Evolutionary conservation across 2,329 filamentous ascomycete species (phyloP).

Genomic region (Dendrostoma leiphaemia): DNA sequence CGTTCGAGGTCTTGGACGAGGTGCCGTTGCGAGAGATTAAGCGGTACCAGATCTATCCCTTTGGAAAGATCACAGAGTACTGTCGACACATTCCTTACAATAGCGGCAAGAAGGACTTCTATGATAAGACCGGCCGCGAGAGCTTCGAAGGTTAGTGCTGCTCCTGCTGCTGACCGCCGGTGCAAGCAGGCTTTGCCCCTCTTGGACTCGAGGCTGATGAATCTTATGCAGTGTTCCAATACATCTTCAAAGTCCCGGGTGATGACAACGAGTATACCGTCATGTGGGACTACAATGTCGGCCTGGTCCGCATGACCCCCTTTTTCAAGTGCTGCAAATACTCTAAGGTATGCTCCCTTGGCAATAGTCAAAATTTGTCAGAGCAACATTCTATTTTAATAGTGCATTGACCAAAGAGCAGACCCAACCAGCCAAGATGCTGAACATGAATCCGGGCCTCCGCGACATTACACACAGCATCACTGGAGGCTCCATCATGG

Average conservation of each 20-base stretch:
- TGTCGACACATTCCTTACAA: conserved; percentile 86
- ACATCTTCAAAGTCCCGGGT: conserved; percentile 71
- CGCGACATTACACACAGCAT: conserved; percentile 91
- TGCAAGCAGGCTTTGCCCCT: background rate
- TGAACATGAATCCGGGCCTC: conserved; percentile 75
- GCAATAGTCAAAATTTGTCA: background rate
- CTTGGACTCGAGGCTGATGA: conserved; percentile 9
- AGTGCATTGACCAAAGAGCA: conserved; percentile 34
- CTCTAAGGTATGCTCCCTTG: conserved; percentile 66
- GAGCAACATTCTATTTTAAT: background rate
- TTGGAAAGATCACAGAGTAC: conserved; percentile 59
- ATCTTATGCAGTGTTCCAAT: conserved; percentile 68
- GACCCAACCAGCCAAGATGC: conserved; percentile 86
- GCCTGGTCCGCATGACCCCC: conserved; percentile 88
- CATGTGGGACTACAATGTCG: conserved; percentile 97
- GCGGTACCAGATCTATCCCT: conserved; percentile 64
- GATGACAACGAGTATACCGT: conserved; percentile 69
- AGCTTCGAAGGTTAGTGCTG: conserved; percentile 74
- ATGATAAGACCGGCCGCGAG: conserved; percentile 80
- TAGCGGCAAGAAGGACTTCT: conserved; percentile 88
- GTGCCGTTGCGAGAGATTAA: conserved; percentile 56
- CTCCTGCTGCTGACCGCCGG: background rate
- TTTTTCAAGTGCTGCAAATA: conserved; percentile 91
- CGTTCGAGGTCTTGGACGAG: conserved; percentile 66
- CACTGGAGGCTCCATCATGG: conserved; percentile 84